Evolutionary conservation across 805 yeast species (phyloP).

Genomic region (Danielia reshetovae): DNA sequence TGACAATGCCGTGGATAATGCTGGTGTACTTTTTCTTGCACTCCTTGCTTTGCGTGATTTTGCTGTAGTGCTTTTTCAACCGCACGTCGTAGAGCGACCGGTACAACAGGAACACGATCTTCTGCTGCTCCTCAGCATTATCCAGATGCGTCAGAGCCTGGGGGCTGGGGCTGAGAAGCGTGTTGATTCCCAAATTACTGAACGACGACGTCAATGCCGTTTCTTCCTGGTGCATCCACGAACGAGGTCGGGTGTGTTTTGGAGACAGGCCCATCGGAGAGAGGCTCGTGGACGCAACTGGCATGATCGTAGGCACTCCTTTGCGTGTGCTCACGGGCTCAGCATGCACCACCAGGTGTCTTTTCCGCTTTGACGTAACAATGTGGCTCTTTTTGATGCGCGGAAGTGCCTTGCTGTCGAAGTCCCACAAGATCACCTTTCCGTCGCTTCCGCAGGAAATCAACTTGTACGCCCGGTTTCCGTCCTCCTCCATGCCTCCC

Average conservation of each 20-base stretch:
- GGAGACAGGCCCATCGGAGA: not conserved
- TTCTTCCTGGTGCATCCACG: slow-evolving; percentile 4
- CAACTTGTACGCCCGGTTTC: slow-evolving; percentile 23
- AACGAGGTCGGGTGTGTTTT: not conserved
- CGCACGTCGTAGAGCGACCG: slow-evolving; percentile 33
- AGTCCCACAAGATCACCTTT: slow-evolving; percentile 40
- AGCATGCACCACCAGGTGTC: not conserved
- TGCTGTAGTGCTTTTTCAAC: slow-evolving; percentile 29
- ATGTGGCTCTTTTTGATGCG: slow-evolving; percentile 24
- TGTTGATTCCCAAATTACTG: slow-evolving; percentile 15
- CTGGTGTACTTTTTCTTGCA: slow-evolving; percentile 13
- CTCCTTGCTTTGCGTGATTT: slow-evolving; percentile 11
- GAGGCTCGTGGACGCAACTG: not conserved
- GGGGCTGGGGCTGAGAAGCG: slow-evolving; percentile 8
- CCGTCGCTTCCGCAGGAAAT: slow-evolving; percentile 40
- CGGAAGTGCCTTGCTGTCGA: slow-evolving; percentile 40
- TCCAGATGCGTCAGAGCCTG: slow-evolving; percentile 6
- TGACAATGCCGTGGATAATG: slow-evolving; percentile 34
- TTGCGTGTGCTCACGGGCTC: not conserved
- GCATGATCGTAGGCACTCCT: not conserved
- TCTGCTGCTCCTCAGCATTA: slow-evolving; percentile 18
- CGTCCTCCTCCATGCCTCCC: slow-evolving; percentile 4
- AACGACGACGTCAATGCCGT: slow-evolving; percentile 7
- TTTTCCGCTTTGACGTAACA: slow-evolving; percentile 2
- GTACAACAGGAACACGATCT: slow-evolving; percentile 30